Percentiles rank a stretch among this genome's conserved stretches.
Conservation (phyloP, 805 yeast genomes). For the Pichia phayaonensis region DNA sequence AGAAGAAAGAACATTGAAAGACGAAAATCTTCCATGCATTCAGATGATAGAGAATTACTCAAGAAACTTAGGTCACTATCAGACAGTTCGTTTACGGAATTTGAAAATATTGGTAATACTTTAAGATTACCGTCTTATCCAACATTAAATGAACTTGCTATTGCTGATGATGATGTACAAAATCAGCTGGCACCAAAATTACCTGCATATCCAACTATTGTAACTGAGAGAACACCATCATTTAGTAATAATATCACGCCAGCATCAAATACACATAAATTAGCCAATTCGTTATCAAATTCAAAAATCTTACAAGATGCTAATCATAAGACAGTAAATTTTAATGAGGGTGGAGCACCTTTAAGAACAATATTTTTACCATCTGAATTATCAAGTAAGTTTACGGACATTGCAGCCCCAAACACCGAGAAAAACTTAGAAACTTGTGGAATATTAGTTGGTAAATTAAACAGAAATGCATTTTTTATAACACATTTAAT, state of each 20-base stretch:
- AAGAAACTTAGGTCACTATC: slow-evolving; percentile 21
- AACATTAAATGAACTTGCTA: slow-evolving; percentile 11
- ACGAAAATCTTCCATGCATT: slow-evolving; percentile 13
- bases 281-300: not conserved
- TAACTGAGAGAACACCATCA: not conserved
- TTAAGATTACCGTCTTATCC: slow-evolving; percentile 16
- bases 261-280: not conserved
- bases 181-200: slow-evolving; percentile 4
- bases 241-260: not conserved
- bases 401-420: slow-evolving; percentile 37
- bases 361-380: slow-evolving; percentile 49
- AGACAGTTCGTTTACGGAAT: slow-evolving; percentile 13
- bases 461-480: slow-evolving; percentile 52
- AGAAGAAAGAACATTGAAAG: slow-evolving; percentile 9
- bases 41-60: slow-evolving; percentile 14
- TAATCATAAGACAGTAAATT: slow-evolving; percentile 33
- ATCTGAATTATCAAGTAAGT: slow-evolving; percentile 31
- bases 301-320: slow-evolving; percentile 8
- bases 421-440: slow-evolving; percentile 48
- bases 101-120: slow-evolving; percentile 2
- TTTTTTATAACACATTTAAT: slow-evolving; percentile 55
- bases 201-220: slow-evolving; percentile 3
- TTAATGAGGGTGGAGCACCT: slow-evolving; percentile 51
- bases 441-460: slow-evolving; percentile 63
- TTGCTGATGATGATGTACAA: slow-evolving; percentile 9